Evolutionary conservation across 768 basidiomycete species (phyloP), one percentile per base, ranked within the genome.

Genomic region (Lyophyllum semitale): DNA sequence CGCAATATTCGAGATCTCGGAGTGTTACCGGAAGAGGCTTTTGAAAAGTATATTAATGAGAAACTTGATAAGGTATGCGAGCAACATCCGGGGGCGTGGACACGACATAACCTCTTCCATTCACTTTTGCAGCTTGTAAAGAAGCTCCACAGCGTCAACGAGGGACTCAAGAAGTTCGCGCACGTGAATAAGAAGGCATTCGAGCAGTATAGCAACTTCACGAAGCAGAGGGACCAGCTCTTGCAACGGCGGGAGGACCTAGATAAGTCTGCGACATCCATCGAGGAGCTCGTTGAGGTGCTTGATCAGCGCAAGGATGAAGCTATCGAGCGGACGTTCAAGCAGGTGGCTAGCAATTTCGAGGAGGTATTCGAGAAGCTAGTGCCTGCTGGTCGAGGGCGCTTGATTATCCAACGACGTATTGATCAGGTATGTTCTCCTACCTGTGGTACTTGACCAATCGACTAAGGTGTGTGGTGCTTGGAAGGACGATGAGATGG

Each of bases 161-260:
- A 98, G 66, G 84, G 85, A 25, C 76, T 99, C 63, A 96, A 97
- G 71, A 96, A 95, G 70, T 99, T 95, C 65, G 92, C 94, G 0
- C 95, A 98, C 67, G 96, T 98, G 58, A 99, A 99, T 79, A 99
- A 99, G 80, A 98, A 98, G 67, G 97, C 96, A 1, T 96, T 96
- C 67, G 97, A 99, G 69, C 96, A 98, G 69, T 98, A 97, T 76
- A 92, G 84, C 69, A 95, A 93, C 68, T 98, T 98, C 70, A 97
- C 95, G 8, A 98, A 96, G 68, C 96, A 98, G 69, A 89, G 95
- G 1, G 95, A 98, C 67, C 90, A 94, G 62, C 83, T 98, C 3
- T 70, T 91, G 40, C 80, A 87, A 56, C 88, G 97, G 4, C 84
- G 95, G 8, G 89, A 93, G 60, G 97, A 98, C 68, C 79, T 98